A percentile compares a stretch with the other conserved stretches of the same genome.
Evolutionary conservation across 768 basidiomycete genomes (phyloP).

Genomic region (Lyophyllum atratum): DNA sequence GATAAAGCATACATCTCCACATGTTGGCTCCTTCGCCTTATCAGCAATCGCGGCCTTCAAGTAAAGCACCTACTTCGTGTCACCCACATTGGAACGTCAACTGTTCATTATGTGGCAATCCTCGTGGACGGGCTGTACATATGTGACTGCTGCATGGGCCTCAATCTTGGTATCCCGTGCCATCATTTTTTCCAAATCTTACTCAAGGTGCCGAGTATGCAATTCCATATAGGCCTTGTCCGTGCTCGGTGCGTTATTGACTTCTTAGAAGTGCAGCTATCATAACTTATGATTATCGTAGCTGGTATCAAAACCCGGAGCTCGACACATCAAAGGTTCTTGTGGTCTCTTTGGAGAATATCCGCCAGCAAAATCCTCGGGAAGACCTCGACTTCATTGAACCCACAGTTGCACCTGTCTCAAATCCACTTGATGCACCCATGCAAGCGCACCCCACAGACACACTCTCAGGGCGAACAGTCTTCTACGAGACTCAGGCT

Average conservation of each 20-base stretch:
- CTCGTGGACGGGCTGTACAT: constrained; percentile 20
- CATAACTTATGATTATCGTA: too few relatives aligned
- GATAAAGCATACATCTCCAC: constrained; percentile 24
- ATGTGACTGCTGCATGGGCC: constrained; percentile 30
- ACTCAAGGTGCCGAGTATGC: constrained; percentile 12
- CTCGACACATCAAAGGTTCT: too few relatives aligned
- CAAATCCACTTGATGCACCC: background rate
- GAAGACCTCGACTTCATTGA: too few relatives aligned
- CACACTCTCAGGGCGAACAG: constrained; percentile 18
- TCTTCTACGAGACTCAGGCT: constrained; percentile 23
- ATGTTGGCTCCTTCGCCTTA: constrained; percentile 22
- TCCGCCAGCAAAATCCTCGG: too few relatives aligned
- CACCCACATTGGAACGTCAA: constrained; percentile 10
- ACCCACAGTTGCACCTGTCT: too few relatives aligned
- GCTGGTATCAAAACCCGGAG: too few relatives aligned
- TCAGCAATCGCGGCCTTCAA: constrained; percentile 12
- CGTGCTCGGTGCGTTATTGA: constrained; percentile 14
- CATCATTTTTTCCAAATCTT: constrained; percentile 23
- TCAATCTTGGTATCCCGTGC: constrained; percentile 28
- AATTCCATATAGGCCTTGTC: constrained; percentile 26
- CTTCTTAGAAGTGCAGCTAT: background rate
- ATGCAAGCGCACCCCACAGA: constrained; percentile 16
- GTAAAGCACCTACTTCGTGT: constrained; percentile 21
- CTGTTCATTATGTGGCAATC: constrained; percentile 23
- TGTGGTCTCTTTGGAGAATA: too few relatives aligned